Evolutionary conservation across 1,284 basidiomycete genomes (phyloP), one percentile per base, ranked within the genome.

Genomic region (Thecaphora frezii): DNA sequence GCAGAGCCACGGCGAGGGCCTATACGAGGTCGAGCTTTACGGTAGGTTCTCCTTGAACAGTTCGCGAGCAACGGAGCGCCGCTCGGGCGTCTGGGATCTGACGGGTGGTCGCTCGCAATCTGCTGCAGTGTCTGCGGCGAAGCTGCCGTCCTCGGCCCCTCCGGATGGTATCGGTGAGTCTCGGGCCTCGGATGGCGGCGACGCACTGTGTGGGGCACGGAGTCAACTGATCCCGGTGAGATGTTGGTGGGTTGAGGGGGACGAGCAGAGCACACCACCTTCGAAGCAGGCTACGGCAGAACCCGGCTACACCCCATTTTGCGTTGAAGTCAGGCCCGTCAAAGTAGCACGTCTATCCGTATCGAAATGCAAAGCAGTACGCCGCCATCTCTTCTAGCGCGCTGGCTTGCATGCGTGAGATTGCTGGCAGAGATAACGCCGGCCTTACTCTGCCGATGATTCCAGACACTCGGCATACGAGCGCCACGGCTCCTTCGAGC

Each of bases 1-100:
- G 25, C 28, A 58, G n/a, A 33, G 48, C 14, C 53, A 68, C 28
- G 70, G 70, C 2, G 58, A 65, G 23, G 68, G 68, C 0, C 36
- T 71, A 19, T 71, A 59, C 36, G 69, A 71, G 42, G 63, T 71
- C 12, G 64, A 55, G 3, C 37, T 71, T 18, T 58, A 52, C 28
- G 62, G 53, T 61, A n/a, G n/a, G n/a, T n/a, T n/a, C n/a, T n/a
- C n/a, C n/a, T n/a, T n/a, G n/a, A n/a, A n/a, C n/a, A n/a, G n/a
- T n/a, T n/a, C n/a, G n/a, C n/a, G n/a, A n/a, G n/a, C n/a, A n/a
- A n/a, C n/a, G n/a, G n/a, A n/a, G n/a, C n/a, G n/a, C n/a, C n/a
- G n/a, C n/a, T n/a, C n/a, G n/a, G n/a, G 38, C 21, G 48, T n/a
- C 12, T 36, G 5, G 33, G 12, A 14, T 3, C 12, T 18, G 33